phyloP scores from a whole-genome alignment of 2,329 filamentous ascomycete species.

The Fusarium circinatum region DNA sequence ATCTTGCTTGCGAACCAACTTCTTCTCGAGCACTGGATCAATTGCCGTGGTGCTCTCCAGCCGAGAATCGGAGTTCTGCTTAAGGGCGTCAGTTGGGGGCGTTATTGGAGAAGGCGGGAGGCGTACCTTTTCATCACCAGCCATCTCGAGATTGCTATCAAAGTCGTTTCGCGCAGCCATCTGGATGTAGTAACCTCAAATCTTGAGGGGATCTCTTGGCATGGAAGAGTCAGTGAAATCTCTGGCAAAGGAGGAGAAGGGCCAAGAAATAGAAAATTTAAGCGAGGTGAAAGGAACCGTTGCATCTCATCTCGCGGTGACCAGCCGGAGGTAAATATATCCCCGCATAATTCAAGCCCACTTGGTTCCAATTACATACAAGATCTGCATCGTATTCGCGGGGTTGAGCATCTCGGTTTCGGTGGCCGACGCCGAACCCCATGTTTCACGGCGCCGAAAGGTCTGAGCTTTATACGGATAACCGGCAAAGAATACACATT shows the following conservation, averaged over 20 bases:
- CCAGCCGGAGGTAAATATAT: conserved; percentile 5
- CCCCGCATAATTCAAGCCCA: conserved; percentile 23
- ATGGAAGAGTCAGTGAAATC: background rate
- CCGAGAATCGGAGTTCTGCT: conserved; percentile 18
- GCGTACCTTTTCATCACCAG: conserved; percentile 23
- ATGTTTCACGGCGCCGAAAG: background rate
- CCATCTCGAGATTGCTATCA: conserved; percentile 4
- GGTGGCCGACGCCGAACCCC: conserved; percentile 12
- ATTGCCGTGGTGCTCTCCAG: conserved; percentile 3
- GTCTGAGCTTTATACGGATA: background rate
- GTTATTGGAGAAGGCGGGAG: background rate
- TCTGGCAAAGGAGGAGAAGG: background rate
- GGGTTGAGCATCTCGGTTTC: conserved; percentile 5
- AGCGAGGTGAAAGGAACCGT: conserved; percentile 16
- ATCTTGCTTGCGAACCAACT: conserved; percentile 33
- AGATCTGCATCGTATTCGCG: conserved; percentile 15
- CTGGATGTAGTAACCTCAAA: background rate
- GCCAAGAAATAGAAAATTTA: background rate
- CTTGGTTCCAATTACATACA: background rate
- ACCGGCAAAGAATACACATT: background rate
- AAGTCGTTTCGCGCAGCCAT: conserved; percentile 17
- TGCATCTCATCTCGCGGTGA: conserved; percentile 11
- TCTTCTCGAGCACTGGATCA: conserved; percentile 17
- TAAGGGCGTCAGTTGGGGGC: background rate
- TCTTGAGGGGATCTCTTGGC: background rate